Percentiles rank a stretch among this genome's conserved stretches.
These are phyloP conservation scores for Elsinoe batatas DNA, from an alignment of 2,329 filamentous ascomycete species.

Conservation along the genomic window DNA sequence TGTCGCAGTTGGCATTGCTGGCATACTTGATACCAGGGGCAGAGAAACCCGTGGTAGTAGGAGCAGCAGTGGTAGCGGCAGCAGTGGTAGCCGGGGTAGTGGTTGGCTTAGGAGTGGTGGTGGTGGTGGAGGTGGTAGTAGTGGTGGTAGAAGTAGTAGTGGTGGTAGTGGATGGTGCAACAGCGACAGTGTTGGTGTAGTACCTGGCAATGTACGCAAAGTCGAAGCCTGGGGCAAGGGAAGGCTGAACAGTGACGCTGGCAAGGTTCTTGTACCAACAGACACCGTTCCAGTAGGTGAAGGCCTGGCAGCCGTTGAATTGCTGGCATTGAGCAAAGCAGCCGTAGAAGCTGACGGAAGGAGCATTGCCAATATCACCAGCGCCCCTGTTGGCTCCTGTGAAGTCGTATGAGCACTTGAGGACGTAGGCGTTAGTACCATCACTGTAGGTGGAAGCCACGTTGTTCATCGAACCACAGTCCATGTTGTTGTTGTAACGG, in stretches of 20 bases:
- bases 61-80: not conserved
- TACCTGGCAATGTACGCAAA: conserved; percentile 4
- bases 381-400: not conserved
- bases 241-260: not conserved
- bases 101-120: not conserved
- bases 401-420: not conserved
- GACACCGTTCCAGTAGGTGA: conserved; percentile 11
- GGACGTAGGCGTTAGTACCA: conserved; percentile 4
- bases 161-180: not conserved
- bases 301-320: conserved; percentile 13
- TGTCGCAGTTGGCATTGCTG: not conserved
- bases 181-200: not conserved
- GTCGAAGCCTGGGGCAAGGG: not conserved
- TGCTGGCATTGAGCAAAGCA: conserved; percentile 14
- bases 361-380: conserved; percentile 14
- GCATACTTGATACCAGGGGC: not conserved
- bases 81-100: not conserved
- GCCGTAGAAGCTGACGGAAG: conserved; percentile 13
- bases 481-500: conserved; percentile 4
- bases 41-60: not conserved
- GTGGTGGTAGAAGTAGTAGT: not conserved
- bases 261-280: conserved; percentile 5
- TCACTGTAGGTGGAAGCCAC: conserved; percentile 1
- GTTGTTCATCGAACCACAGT: not conserved
- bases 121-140: not conserved